phyloP scores from a whole-genome alignment of 2,329 filamentous ascomycete genomes.

The Lachnellula suecica region DNA sequence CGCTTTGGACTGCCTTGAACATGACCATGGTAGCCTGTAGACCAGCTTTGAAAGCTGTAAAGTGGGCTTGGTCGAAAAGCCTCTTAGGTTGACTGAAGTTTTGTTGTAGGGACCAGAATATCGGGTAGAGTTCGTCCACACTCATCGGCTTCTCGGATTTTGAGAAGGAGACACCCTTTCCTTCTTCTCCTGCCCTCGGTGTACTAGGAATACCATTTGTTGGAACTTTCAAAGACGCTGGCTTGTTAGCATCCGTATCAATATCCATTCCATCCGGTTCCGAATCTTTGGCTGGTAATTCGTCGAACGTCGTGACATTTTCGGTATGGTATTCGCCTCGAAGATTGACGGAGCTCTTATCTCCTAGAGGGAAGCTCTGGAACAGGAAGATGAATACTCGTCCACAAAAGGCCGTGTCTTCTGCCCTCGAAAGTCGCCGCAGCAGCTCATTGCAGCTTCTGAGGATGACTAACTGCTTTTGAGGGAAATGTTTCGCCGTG shows the following conservation, averaged over 20 bases:
- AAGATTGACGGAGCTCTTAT: slow-evolving; percentile 96
- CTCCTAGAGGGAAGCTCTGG: slow-evolving; percentile 93
- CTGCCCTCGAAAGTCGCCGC: slow-evolving; percentile 88
- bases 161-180: slow-evolving; percentile 38
- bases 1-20: slow-evolving; percentile 67
- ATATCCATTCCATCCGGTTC: slow-evolving; percentile 63
- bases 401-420: slow-evolving; percentile 96
- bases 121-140: slow-evolving; percentile 75
- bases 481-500: slow-evolving; percentile 75
- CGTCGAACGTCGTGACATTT: slow-evolving; percentile 85
- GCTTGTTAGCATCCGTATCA: slow-evolving; percentile 47
- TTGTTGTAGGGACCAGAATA: slow-evolving; percentile 92
- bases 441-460: slow-evolving; percentile 93
- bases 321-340: slow-evolving; percentile 94
- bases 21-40: slow-evolving; percentile 65
- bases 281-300: slow-evolving; percentile 39
- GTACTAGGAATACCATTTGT: slow-evolving; percentile 26
- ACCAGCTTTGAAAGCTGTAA: slow-evolving; percentile 63
- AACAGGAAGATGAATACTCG: slow-evolving; percentile 98
- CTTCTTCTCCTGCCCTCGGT: slow-evolving; percentile 1
- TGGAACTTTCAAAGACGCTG: slow-evolving; percentile 24
- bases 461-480: slow-evolving; percentile 87
- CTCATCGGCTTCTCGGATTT: slow-evolving; percentile 55
- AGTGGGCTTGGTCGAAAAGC: slow-evolving; percentile 70
- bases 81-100: slow-evolving; percentile 88